Base-by-base conservation (phyloP, 2,329 filamentous ascomycete species). In the Ceratocystis lukuohia region DNA sequence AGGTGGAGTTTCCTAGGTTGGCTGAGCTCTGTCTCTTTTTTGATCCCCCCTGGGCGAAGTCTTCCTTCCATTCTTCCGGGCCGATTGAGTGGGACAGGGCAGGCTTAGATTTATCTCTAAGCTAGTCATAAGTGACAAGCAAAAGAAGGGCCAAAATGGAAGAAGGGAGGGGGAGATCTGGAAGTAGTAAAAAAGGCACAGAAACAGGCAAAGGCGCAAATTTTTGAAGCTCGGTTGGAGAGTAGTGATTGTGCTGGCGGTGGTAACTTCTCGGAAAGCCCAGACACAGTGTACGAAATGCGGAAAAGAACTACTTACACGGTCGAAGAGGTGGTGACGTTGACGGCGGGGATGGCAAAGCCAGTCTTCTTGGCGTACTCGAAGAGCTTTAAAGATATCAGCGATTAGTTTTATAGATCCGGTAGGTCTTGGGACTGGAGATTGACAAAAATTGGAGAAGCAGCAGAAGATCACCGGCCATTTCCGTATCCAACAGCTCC, bases 311-410 rank as follows among this genome's bases (percentile, higher is more conserved):
- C n/a, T 57, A 68, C 66, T 68, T 48, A 68, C 66, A 75, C 76
- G 65, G 80, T 82, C 70, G 91, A 96, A 69, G 89, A 96, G 53
- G 91, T 96, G 72, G 93, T 97, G 75, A 96, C 89, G 80, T 97
- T 96, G 76, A 91, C 86, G 74, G 90, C 90, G 69, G 90, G 92
- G 73, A 96, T 91, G 73, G 92, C 92, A 74, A 91, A 96, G 70
- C 88, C 80, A 75, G 96, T 84, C 81, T 94, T 84, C 76, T 92
- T 88, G 71, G 89, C 89, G 78, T 96, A 90, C 79, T 92, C 84
- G 82, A 96, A 96, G 74, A 96, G 88, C 72, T 76, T 20, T 41
- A 1, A 41, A 25, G 48, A 56, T 5, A 25, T 10, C 33, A 62
- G 6, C 25, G 7, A 7, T 28, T 64, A 33, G 33, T 20, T 41